These are phyloP conservation scores for Wickerhamiella vanderwaltii DNA, from an alignment of 805 yeast genomes.

Conservation along the genomic window DNA sequence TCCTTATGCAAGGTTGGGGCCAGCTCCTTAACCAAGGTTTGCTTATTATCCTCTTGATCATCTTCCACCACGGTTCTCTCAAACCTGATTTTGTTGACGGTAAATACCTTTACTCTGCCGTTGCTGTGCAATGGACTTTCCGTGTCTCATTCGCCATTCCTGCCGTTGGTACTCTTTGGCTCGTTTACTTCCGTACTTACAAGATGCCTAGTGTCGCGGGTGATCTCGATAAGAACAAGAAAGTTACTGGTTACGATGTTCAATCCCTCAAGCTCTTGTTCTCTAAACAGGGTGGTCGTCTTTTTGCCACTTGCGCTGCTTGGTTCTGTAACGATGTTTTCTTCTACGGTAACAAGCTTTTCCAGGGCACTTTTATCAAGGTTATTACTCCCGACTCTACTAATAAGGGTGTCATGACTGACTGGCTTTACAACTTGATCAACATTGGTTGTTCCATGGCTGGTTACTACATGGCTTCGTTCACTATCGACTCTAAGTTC, in stretches of 20 bases:
- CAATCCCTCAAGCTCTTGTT: slow-evolving; percentile 23
- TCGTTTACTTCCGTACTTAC: slow-evolving; percentile 29
- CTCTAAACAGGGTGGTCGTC: slow-evolving; percentile 26
- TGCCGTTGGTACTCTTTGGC: slow-evolving; percentile 30
- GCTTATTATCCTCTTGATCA: slow-evolving; percentile 21
- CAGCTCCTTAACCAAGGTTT: slow-evolving; percentile 26
- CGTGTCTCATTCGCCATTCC: slow-evolving; percentile 30
- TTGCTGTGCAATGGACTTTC: slow-evolving; percentile 31
- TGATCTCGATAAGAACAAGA: slow-evolving; percentile 24
- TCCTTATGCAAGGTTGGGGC: slow-evolving; percentile 29
- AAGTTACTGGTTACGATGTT: slow-evolving; percentile 30
- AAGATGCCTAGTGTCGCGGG: slow-evolving; percentile 28
- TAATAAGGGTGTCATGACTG: slow-evolving; percentile 40
- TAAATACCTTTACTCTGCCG: slow-evolving; percentile 23
- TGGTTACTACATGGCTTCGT: slow-evolving; percentile 49
- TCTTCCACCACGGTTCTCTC: slow-evolving; percentile 26
- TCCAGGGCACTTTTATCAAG: slow-evolving; percentile 30
- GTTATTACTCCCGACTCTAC: slow-evolving; percentile 33
- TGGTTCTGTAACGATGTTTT: slow-evolving; percentile 59
- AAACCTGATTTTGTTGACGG: slow-evolving; percentile 14
- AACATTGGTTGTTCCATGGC: slow-evolving; percentile 64
- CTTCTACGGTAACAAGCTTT: slow-evolving; percentile 53
- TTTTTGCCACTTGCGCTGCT: slow-evolving; percentile 43
- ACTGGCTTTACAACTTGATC: slow-evolving; percentile 34
- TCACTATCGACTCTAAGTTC: slow-evolving; percentile 37